Evolutionary conservation across 306 rosid genomes (phyloP).

Genomic region (Prunus mume): DNA sequence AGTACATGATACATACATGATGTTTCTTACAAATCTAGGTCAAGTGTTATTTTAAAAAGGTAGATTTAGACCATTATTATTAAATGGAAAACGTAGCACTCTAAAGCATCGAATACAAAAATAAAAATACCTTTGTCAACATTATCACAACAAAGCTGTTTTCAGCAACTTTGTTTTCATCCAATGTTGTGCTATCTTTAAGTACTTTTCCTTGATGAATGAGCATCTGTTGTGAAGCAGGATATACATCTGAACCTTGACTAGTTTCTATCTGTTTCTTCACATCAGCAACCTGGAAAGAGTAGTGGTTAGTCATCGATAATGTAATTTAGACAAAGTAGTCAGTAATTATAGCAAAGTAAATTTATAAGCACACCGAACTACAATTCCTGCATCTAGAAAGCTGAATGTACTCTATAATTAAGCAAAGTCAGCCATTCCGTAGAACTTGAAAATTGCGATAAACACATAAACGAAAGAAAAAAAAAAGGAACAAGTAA

Average conservation of each 20-base stretch:
- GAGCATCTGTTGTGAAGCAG: conserved; percentile 91
- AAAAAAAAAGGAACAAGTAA: neutral
- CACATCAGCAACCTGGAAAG: conserved; percentile 74
- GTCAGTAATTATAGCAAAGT: neutral
- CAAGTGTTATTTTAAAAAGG: neutral
- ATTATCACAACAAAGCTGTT: conserved; percentile 88
- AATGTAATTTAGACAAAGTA: neutral
- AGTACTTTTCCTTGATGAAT: conserved; percentile 93
- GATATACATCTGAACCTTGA: conserved; percentile 76
- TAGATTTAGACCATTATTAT: neutral
- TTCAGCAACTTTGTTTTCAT: conserved; percentile 76
- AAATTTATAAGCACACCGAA: neutral
- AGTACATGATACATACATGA: neutral
- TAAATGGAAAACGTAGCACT: neutral
- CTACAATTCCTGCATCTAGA: neutral
- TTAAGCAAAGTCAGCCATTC: neutral
- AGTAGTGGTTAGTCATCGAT: neutral
- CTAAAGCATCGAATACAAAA: neutral
- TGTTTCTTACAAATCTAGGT: neutral
- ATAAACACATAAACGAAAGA: neutral
- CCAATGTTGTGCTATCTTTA: conserved; percentile 73
- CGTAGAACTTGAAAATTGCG: neutral
- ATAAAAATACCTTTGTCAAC: conserved; percentile 71
- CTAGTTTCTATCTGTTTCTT: conserved; percentile 71
- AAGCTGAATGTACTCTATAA: neutral